Evolutionary conservation across 2,329 filamentous ascomycete species (phyloP).

Genomic region (Aspergillus intermedius): DNA sequence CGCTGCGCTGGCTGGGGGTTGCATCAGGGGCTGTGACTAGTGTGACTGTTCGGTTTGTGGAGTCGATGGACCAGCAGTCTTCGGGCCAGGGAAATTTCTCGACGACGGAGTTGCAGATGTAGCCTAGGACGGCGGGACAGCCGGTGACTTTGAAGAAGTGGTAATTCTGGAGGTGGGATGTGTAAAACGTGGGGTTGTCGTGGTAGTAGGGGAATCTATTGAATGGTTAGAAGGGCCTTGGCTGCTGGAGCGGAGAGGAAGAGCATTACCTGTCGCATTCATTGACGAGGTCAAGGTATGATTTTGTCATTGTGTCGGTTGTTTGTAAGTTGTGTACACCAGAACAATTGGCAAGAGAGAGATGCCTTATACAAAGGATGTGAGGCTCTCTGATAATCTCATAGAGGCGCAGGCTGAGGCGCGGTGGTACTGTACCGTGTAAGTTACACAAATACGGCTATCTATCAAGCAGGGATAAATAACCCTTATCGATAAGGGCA

Average conservation of each 20-base stretch:
- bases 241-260: not conserved
- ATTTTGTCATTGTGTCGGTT: conserved; percentile 27
- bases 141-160: conserved; percentile 62
- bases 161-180: conserved; percentile 48
- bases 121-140: conserved; percentile 58
- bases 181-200: conserved; percentile 51
- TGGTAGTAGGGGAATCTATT: conserved; percentile 71
- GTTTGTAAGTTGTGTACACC: not conserved
- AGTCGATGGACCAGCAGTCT: conserved; percentile 55
- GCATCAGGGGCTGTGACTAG: conserved; percentile 50
- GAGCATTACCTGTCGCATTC: conserved; percentile 49
- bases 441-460: not conserved
- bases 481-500: conserved; percentile 27
- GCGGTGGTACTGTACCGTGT: not conserved
- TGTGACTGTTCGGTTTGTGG: conserved; percentile 54
- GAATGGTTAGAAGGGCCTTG: conserved; percentile 9
- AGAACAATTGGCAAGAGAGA: not conserved
- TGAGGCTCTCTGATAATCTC: not conserved
- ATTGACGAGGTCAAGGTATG: conserved; percentile 50
- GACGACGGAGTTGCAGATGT: conserved; percentile 47
- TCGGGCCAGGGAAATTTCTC: conserved; percentile 45
- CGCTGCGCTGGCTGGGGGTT: conserved; percentile 58
- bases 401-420: not conserved
- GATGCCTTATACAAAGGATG: not conserved
- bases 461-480: not conserved